Base-by-base conservation (phyloP, 768 basidiomycete genomes). In the Russula foetens region DNA sequence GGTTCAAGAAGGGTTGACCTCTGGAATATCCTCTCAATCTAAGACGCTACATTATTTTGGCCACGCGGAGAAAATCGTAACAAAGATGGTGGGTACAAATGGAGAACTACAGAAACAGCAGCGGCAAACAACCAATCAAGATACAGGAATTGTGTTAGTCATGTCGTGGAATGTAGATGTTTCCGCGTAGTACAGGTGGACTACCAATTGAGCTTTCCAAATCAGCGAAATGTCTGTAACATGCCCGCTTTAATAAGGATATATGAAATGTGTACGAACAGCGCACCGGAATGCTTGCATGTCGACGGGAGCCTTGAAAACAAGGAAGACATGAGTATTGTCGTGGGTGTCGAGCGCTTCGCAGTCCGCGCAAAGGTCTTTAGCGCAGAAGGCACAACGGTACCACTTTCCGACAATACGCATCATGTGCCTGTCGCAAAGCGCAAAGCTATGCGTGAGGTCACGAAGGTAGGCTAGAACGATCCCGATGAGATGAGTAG, bases 321-420 rank as follows among this genome's bases (percentile, higher is more conserved):
- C 88, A 35, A 95, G 76, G 72, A 94, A 98, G 45, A 92, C 73
- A 69, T 96, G 94, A 1, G 82, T 84, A 60, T 82, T 77, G 66
- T 94, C 82, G 68, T 97, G 94, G 47, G 87, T 86, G 68, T 92
- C 92, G 28, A 88, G 74, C 48, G 75, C 78, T 71, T 94, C 89
- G 67, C 94, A 96, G 31, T 79, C 79, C 44, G 84, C 84, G 73
- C 95, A 97, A n/a, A 96, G 75, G 70, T 98, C 95, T 66, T 82
- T 85, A 7, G 80, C 79, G 68, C 94, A 97, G 69, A 92, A 91
- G 4, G 84, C 92, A 68, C 95, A 98, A 66, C 88, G 82, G 73
- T 86, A 89, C 95, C 95, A 98, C 66, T 84, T 82, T 17, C 95
- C 95, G n/a, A 77, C 74, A 56, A 97, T 95, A 52, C 78, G 80